Evolutionary conservation across 129 eudicot genomes (phyloP), one percentile per base, ranked within the genome.

Genomic region (Flaveria linearis): DNA sequence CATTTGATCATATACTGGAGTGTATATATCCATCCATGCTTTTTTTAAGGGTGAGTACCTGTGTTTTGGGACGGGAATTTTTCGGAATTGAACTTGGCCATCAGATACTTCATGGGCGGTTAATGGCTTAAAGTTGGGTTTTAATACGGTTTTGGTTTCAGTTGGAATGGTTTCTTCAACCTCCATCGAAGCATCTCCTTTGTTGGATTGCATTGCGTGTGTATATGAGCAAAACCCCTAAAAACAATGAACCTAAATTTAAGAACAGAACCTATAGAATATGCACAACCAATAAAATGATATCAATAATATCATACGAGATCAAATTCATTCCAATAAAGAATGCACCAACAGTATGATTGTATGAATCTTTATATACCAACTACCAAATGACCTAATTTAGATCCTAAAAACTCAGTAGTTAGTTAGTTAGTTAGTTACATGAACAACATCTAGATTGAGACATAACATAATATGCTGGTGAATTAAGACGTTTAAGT

Each of bases 1-100:
- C 97, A 91, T 91, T 5, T 91, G 88, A 7, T 88, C 90, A 22
- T 81, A 88, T 20, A 91, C 73, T 0, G 88, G 90, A 0, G 79
- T 85, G 74, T 88, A 91, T 81, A 91, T 88, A 43, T 91, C 95
- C 87, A 88, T 81, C 97, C 97, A 91, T 15, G 79, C 85, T 77
- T 88, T 88, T 64, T 86, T 91, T 11, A 91, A 77, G 2, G 97
- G 97, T 0, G 92, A 79, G 58, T 79, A 86, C 25, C 97, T 82
- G 56, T 88, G 94, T 1, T 86, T 87, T 2, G 97, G 97, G 69
- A 87, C 92, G 12, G 86, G 51, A 3, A 91, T 75, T 60, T 86
- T 86, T 3, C 97, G 90, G 30, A 88, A 88, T 77, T 88, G 97
- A 56, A 91, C 82, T 51, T 83, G 88, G 14, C 91, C 91, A 62